Percentiles rank a stretch among this genome's conserved stretches.
Evolutionary conservation across 805 yeast genomes (phyloP).

Genomic region (Lachancea quebecensis): DNA sequence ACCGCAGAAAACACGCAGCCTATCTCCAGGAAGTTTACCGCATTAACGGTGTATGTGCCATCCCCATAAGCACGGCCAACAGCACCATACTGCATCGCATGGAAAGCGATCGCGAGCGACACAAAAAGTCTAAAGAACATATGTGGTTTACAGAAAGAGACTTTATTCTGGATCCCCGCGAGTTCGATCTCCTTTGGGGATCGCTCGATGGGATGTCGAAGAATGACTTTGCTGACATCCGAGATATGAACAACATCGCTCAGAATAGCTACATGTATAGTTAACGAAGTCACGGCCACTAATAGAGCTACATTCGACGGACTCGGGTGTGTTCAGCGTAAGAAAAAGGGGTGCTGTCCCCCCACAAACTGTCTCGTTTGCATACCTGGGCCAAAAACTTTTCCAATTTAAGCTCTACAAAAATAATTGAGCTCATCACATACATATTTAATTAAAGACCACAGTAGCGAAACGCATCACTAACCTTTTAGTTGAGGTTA

Average conservation of each 20-base stretch:
- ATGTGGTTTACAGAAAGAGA: constrained; percentile 59
- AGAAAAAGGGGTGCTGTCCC: too few species aligned
- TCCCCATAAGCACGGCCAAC: constrained; percentile 6
- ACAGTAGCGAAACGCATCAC: too few species aligned
- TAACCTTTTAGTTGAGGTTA: too few species aligned
- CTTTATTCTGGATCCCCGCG: constrained; percentile 35
- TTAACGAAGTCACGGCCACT: background rate
- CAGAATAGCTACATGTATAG: constrained; percentile 38
- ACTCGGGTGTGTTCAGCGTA: background rate
- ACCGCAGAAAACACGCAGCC: constrained; percentile 13
- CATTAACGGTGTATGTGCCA: constrained; percentile 3
- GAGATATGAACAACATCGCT: constrained; percentile 50
- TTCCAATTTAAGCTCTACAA: too few species aligned
- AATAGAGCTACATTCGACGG: background rate
- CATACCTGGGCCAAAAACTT: too few species aligned
- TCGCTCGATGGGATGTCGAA: constrained; percentile 32
- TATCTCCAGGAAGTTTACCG: constrained; percentile 8
- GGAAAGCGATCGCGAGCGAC: constrained; percentile 91
- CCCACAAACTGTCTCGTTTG: too few species aligned
- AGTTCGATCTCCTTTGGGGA: constrained; percentile 45
- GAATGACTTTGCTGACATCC: constrained; percentile 45
- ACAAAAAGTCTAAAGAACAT: constrained; percentile 75
- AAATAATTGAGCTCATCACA: too few species aligned
- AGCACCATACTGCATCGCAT: constrained; percentile 52
- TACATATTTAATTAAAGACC: too few species aligned